Conservation (phyloP, 2,329 filamentous ascomycete species). For the Grosmannia serpens region DNA sequence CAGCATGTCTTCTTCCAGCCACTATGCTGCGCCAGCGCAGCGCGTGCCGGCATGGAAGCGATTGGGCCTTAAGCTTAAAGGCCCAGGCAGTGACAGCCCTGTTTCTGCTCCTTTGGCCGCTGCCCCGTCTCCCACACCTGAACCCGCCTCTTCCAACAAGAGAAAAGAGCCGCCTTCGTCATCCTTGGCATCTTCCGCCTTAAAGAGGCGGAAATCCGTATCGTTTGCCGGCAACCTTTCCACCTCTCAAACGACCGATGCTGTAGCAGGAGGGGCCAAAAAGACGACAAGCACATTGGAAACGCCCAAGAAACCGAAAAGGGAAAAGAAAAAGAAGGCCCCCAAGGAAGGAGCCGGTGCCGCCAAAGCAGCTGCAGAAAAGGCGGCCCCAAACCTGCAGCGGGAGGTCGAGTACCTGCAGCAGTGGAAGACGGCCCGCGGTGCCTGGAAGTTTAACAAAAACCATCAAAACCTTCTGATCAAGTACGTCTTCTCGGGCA, state of each 20-base stretch:
- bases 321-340: constrained; percentile 15
- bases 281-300: constrained; percentile 12
- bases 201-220: constrained; percentile 32
- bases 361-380: constrained; percentile 19
- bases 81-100: constrained; percentile 16
- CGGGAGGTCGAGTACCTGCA: constrained; percentile 66
- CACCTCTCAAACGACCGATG: constrained; percentile 13
- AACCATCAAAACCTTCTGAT: constrained; percentile 77
- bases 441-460: constrained; percentile 92
- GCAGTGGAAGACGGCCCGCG: constrained; percentile 59
- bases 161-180: constrained; percentile 10
- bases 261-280: neutral
- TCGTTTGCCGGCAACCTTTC: constrained; percentile 25
- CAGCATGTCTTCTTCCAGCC: constrained; percentile 31
- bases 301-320: neutral
- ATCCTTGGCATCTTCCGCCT: constrained; percentile 1
- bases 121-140: neutral
- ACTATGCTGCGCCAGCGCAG: constrained; percentile 28
- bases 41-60: constrained; percentile 48
- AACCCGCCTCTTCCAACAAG: neutral
- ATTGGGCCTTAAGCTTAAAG: constrained; percentile 52
- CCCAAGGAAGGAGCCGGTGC: constrained; percentile 21
- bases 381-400: constrained; percentile 34
- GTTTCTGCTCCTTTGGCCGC: constrained; percentile 16
- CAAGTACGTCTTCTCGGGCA: constrained; percentile 66